phyloP scores from a whole-genome alignment of 495 filamentous ascomycete species.

The Peziza echinospora region DNA sequence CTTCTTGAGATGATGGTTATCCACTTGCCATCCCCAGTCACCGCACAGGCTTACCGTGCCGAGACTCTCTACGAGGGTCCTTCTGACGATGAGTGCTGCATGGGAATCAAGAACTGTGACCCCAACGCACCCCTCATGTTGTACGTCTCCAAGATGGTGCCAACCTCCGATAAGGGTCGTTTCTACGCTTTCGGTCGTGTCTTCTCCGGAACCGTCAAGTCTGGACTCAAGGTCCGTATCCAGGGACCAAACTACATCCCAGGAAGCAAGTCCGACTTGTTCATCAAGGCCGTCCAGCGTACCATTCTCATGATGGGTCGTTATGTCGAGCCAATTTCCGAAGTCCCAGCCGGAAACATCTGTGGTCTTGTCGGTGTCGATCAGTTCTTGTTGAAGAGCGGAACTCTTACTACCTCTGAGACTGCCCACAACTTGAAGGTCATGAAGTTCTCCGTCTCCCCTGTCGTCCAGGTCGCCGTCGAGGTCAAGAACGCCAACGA shows the following conservation, averaged over 20 bases:
- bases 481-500: constrained; percentile 99
- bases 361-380: constrained; percentile 97
- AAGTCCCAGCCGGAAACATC: constrained; percentile 98
- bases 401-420: constrained; percentile 91
- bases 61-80: constrained; percentile 99
- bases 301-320: constrained; percentile 99
- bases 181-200: constrained; percentile 99
- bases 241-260: constrained; percentile 97
- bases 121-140: constrained; percentile 96
- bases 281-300: constrained; percentile 99
- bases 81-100: constrained; percentile 68
- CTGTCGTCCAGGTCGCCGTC: constrained; percentile 94
- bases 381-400: constrained; percentile 99
- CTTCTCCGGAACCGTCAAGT: constrained; percentile 91
- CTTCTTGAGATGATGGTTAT: constrained; percentile 99
- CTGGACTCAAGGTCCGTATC: constrained; percentile 98
- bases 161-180: constrained; percentile 97
- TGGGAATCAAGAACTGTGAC: constrained; percentile 95
- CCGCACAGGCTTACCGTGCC: constrained; percentile 91
- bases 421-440: constrained; percentile 99
- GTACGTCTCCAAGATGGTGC: constrained; percentile 99
- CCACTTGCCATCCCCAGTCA: constrained; percentile 87
- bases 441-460: constrained; percentile 99
- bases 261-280: constrained; percentile 95
- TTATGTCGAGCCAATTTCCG: constrained; percentile 96